phyloP scores from a whole-genome alignment of 2,329 filamentous ascomycete genomes.

The Bipolaris victoriae region DNA sequence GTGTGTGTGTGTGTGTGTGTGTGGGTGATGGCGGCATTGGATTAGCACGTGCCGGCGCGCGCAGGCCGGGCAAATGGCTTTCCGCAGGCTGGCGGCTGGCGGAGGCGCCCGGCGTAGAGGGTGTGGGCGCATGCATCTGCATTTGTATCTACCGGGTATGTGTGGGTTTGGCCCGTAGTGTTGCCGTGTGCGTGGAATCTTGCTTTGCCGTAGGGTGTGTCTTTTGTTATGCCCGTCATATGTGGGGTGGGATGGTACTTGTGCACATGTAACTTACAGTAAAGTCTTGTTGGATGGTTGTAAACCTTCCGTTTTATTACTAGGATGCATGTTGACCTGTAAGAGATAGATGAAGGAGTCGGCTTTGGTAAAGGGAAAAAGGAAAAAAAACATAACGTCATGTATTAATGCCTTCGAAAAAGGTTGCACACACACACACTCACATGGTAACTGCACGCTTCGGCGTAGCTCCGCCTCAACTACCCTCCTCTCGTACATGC shows the following conservation, averaged over 20 bases:
- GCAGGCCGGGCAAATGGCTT: not conserved
- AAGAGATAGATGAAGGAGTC: not conserved
- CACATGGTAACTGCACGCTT: not conserved
- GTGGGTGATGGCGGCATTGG: not conserved
- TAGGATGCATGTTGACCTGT: too few species aligned
- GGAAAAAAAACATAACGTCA: not conserved
- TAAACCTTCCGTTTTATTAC: too few species aligned
- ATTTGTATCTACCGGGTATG: not conserved
- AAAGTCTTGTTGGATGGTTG: too few species aligned
- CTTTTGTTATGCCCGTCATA: not conserved
- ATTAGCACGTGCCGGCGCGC: not conserved
- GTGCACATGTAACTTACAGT: too few species aligned
- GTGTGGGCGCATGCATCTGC: too few species aligned
- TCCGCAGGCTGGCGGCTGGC: not conserved
- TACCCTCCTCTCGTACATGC: not conserved
- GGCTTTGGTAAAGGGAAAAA: not conserved
- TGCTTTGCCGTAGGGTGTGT: not conserved
- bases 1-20: not conserved
- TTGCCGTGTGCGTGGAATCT: not conserved
- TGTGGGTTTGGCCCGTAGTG: constrained; percentile 1
- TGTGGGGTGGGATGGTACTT: not conserved
- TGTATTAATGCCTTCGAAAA: not conserved
- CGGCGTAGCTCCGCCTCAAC: not conserved
- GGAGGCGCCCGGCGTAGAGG: not conserved
- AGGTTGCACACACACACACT: not conserved